Conservation (phyloP, 768 basidiomycete species). For the Neoboletus brunneissimus region DNA sequence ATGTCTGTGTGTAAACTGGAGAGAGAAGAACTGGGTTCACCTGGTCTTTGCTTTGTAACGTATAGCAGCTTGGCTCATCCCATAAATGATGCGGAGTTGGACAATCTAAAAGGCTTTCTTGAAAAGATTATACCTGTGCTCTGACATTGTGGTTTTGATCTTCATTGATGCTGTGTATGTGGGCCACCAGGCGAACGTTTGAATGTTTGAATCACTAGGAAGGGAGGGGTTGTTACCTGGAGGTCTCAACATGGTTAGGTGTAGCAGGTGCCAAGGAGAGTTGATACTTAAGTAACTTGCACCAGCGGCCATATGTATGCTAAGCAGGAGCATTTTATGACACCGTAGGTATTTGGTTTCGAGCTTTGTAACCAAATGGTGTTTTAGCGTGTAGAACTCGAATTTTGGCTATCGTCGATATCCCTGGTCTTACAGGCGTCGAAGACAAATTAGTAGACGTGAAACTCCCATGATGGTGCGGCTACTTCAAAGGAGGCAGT, state of each 20-base stretch:
- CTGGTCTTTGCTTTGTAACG: constrained; percentile 3
- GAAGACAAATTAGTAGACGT: too few species aligned
- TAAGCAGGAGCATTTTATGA: background rate
- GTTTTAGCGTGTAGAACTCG: too few species aligned
- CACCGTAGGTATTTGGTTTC: too few species aligned
- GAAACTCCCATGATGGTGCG: background rate
- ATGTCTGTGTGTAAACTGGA: background rate
- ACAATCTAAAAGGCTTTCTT: background rate
- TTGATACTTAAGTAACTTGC: background rate
- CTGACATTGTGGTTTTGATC: background rate
- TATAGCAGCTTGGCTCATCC: background rate
- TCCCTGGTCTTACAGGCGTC: too few species aligned
- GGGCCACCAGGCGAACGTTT: background rate
- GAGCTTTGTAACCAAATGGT: too few species aligned
- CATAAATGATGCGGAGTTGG: background rate
- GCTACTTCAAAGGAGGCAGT: background rate
- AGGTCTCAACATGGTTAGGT: background rate
- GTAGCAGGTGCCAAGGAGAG: background rate
- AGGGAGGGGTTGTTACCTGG: background rate
- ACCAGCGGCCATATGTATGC: background rate
- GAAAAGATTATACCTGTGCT: background rate
- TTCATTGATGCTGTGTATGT: background rate
- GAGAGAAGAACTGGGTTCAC: background rate
- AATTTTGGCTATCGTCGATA: too few species aligned
- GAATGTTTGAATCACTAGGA: background rate